Percentiles rank a stretch among this genome's conserved stretches.
phyloP scores from a whole-genome alignment of 805 yeast genomes.

The Helenozyma baotianmanensis region DNA sequence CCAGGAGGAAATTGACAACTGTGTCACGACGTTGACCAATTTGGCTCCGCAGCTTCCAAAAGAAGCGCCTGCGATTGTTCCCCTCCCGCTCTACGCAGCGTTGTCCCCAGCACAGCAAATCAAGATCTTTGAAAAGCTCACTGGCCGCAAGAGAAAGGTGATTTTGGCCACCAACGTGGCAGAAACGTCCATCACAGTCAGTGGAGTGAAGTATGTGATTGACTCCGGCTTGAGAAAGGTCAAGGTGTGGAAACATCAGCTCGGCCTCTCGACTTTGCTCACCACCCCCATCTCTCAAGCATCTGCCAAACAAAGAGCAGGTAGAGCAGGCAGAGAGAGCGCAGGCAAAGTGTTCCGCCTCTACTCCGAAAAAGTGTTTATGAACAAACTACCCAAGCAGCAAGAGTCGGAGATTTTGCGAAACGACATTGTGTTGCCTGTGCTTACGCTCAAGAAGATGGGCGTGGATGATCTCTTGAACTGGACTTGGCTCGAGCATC shows the following conservation, averaged over 20 bases:
- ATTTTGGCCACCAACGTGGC: conserved; percentile 94
- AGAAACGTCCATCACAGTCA: conserved; percentile 93
- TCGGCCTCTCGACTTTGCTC: conserved; percentile 87
- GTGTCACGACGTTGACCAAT: conserved; percentile 56
- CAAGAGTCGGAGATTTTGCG: conserved; percentile 93
- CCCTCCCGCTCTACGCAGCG: conserved; percentile 91
- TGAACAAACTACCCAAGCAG: conserved; percentile 55
- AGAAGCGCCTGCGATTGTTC: conserved; percentile 69
- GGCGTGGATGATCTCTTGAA: conserved; percentile 78
- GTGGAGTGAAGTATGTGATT: conserved; percentile 88
- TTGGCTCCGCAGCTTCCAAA: conserved; percentile 63
- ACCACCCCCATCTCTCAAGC: conserved; percentile 93
- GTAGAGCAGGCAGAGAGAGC: conserved; percentile 99
- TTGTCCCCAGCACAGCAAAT: conserved; percentile 81
- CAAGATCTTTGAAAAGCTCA: conserved; percentile 65
- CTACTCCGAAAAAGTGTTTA: conserved; percentile 69
- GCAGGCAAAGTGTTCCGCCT: conserved; percentile 82
- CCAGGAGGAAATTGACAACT: conserved; percentile 94
- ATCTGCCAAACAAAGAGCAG: conserved; percentile 90
- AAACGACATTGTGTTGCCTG: conserved; percentile 79
- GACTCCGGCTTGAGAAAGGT: conserved; percentile 93
- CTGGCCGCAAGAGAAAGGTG: conserved; percentile 71
- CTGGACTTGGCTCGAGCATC: conserved; percentile 93
- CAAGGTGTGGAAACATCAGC: conserved; percentile 89
- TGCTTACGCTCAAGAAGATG: conserved; percentile 74